Percentiles rank a stretch among this genome's conserved stretches.
These are phyloP conservation scores for Madurella mycetomatis DNA, from an alignment of 2,329 filamentous ascomycete genomes.

Conservation along the genomic window DNA sequence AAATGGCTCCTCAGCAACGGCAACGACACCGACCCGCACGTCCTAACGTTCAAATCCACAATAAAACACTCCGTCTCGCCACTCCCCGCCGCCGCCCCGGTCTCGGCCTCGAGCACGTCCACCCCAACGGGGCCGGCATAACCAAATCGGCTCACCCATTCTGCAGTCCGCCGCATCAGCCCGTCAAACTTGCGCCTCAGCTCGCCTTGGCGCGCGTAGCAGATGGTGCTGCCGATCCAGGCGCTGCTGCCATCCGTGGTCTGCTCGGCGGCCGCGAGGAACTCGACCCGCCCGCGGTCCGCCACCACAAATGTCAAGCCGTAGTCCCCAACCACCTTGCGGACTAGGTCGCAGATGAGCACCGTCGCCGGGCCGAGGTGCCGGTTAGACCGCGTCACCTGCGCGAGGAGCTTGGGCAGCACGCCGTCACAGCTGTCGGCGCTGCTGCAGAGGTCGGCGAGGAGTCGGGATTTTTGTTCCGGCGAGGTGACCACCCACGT, in stretches of 20 bases:
- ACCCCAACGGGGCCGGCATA: constrained; percentile 34
- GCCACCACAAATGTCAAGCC: constrained; percentile 35
- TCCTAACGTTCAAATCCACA: constrained; percentile 35
- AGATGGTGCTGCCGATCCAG: constrained; percentile 34
- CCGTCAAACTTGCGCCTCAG: constrained; percentile 28
- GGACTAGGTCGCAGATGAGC: constrained; percentile 31
- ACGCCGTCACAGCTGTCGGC: constrained; percentile 19
- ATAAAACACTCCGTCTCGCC: constrained; percentile 24
- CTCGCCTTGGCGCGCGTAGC: constrained; percentile 30
- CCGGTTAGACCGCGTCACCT: constrained; percentile 29
- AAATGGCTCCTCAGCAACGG: constrained; percentile 31
- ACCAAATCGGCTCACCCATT: constrained; percentile 28
- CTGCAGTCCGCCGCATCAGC: constrained; percentile 24
- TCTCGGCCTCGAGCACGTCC: constrained; percentile 31
- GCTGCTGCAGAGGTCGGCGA: constrained; percentile 20
- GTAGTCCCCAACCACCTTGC: constrained; percentile 21
- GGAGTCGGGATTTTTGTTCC: constrained; percentile 26
- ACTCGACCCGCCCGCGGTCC: constrained; percentile 24
- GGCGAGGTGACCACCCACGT: constrained; percentile 31
- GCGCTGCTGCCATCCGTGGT: constrained; percentile 31
- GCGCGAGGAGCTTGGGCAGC: constrained; percentile 29
- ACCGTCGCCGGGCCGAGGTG: constrained; percentile 32
- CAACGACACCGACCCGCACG: constrained; percentile 30
- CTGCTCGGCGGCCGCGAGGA: constrained; percentile 34
- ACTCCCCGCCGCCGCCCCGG: not conserved